A percentile compares a stretch with the other conserved stretches of the same genome.
These are phyloP conservation scores for Wickerhamiella sergipiensis DNA, from an alignment of 805 yeast genomes.

Conservation along the genomic window DNA sequence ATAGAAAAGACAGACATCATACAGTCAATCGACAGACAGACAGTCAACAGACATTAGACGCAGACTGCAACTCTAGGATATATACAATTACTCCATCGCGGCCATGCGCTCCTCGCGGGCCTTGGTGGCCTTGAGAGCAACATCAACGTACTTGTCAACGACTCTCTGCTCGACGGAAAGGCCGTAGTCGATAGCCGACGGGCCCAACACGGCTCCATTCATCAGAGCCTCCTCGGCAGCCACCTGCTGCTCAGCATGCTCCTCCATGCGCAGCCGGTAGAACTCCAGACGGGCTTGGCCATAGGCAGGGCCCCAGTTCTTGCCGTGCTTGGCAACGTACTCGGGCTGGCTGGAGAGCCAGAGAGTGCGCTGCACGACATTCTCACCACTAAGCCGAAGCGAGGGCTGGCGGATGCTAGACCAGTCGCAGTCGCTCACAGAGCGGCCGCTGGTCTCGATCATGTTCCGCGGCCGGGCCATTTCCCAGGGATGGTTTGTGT, in stretches of 20 bases:
- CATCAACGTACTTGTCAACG: constrained; percentile 58
- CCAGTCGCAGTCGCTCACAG: constrained; percentile 54
- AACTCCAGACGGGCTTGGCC: constrained; percentile 80
- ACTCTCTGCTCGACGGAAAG: constrained; percentile 55
- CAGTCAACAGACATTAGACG: too few species aligned
- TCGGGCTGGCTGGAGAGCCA: constrained; percentile 33
- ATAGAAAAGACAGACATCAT: too few species aligned
- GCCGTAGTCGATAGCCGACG: constrained; percentile 52
- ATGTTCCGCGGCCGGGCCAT: constrained; percentile 76
- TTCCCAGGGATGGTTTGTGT: constrained; percentile 97
- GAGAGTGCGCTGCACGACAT: constrained; percentile 63
- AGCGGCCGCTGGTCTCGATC: constrained; percentile 61
- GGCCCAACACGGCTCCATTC: constrained; percentile 67
- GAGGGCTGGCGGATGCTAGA: constrained; percentile 54
- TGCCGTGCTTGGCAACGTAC: constrained; percentile 13
- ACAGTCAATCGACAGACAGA: too few species aligned
- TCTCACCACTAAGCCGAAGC: constrained; percentile 79
- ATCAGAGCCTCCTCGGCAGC: constrained; percentile 72
- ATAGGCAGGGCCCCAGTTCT: constrained; percentile 45
- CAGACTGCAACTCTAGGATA: neutral
- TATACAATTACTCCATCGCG: neutral
- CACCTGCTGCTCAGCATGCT: constrained; percentile 59
- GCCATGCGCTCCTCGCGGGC: neutral
- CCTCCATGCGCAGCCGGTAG: constrained; percentile 70
- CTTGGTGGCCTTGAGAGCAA: constrained; percentile 54